Conservation (phyloP, 441 rosid genomes). For the Metrosideros polymorpha region DNA sequence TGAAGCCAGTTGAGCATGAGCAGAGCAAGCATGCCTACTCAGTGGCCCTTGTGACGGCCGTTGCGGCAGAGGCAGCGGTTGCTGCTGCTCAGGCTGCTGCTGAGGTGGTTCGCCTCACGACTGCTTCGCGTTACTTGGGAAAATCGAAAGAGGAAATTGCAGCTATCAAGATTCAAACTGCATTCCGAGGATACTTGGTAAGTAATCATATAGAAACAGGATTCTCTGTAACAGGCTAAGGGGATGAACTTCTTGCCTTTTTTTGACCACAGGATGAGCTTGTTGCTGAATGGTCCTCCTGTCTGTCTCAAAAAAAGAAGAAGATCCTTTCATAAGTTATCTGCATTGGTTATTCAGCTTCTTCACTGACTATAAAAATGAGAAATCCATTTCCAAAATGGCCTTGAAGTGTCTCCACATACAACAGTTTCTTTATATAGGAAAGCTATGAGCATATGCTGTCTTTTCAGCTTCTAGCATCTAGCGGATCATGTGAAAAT, state of each 20-base stretch:
- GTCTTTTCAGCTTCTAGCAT: background rate
- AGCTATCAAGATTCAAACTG: slow-evolving; percentile 77
- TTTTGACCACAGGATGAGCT: background rate
- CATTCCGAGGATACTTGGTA: slow-evolving; percentile 85
- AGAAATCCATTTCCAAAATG: background rate
- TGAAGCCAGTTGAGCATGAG: slow-evolving; percentile 49
- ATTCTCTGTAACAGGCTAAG: background rate
- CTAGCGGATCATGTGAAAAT: background rate
- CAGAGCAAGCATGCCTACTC: slow-evolving; percentile 72
- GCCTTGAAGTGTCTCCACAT: background rate
- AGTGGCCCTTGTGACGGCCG: slow-evolving; percentile 81
- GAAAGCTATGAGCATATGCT: background rate
- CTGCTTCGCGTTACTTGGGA: slow-evolving; percentile 29
- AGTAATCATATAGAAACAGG: background rate
- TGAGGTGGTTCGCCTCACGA: slow-evolving; percentile 76
- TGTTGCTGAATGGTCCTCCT: background rate
- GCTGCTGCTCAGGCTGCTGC: slow-evolving; percentile 96
- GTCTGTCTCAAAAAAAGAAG: background rate
- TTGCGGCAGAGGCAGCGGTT: slow-evolving; percentile 81
- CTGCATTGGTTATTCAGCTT: background rate
- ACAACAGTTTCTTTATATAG: background rate
- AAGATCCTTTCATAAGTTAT: background rate
- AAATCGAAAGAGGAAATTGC: slow-evolving; percentile 79
- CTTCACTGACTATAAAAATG: background rate
- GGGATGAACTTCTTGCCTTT: background rate